Percentiles rank a stretch among this genome's conserved stretches.
These are phyloP conservation scores for Neopestalotiopsis rosae DNA, from an alignment of 2,329 filamentous ascomycete species.

Conservation along the genomic window DNA sequence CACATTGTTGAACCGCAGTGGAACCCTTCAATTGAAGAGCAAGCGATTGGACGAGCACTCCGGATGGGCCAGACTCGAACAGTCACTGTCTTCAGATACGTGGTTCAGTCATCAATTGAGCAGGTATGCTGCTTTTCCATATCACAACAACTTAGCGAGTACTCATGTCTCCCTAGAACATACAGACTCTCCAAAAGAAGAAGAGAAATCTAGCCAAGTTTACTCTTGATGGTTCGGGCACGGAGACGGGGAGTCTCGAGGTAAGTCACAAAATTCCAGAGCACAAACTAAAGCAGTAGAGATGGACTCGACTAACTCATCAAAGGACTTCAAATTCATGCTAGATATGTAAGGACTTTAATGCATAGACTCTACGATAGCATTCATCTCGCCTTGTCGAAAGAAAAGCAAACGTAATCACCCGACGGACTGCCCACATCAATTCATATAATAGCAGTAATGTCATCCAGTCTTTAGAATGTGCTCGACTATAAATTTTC, in stretches of 20 bases:
- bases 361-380: too few relatives aligned
- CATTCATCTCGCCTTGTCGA: too few relatives aligned
- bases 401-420: too few relatives aligned
- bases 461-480: background rate
- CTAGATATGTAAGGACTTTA: background rate
- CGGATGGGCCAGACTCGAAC: background rate
- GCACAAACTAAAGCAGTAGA: background rate
- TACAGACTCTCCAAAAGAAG: background rate
- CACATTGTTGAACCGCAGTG: background rate
- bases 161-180: background rate
- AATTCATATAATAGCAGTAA: too few relatives aligned
- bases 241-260: background rate
- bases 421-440: too few relatives aligned
- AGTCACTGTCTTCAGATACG: background rate
- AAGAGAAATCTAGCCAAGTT: background rate
- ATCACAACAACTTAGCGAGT: background rate
- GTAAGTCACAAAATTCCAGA: background rate
- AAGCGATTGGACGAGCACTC: background rate
- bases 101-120: background rate
- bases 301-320: background rate
- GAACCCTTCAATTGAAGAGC: background rate
- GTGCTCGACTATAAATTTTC: background rate
- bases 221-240: background rate
- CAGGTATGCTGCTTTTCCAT: background rate
- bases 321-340: background rate